Base-by-base conservation (phyloP, 2,329 filamentous ascomycete species). In the Xylaria sp. region DNA sequence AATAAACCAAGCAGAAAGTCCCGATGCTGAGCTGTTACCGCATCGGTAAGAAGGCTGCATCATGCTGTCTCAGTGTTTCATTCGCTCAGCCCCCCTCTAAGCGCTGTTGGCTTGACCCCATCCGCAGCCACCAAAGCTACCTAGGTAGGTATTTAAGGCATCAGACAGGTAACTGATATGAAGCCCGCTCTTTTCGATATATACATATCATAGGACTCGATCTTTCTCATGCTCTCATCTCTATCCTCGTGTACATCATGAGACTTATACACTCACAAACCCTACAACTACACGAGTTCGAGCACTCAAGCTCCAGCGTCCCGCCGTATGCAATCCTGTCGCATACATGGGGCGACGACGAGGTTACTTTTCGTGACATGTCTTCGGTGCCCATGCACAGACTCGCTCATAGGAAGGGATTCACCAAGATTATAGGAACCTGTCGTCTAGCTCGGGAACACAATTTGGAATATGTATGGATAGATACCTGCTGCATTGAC, bases 401-500 rank as follows among this genome's bases (percentile, higher is more conserved):
- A 55, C 59, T 27, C 23, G 18, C 25, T n/a, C n/a, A 12, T 60
- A 63, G 66, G 32, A 59, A 65, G 12, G 68, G 69, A 27, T 71
- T 59, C 16, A 12, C 21, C 16, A 74, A 74, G 63, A 71, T 74
- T 16, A 27, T 27, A 47, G 54, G 32, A n/a, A 70, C 69, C 13
- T 75, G 73, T 35, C 63, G 60, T 13, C 48, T 70, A 6, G 73
- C 73, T 23, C 54, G 60, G 32, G 54, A 66, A 37, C 23, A 69
- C 2, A 44, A 55, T 12, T 21, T 72, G 44, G 48, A 64, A 1
- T 74, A 73, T 40, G 72, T 66, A 3, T 75, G 71, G 72, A 66
- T 75, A 35, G 73, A 75, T 47, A 73, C 71, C 16, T 75, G 73
- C 51, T 73, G 72, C 60, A 75, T 73, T 37, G 70, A 74, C 44